Evolutionary conservation across 495 filamentous ascomycete species (phyloP).

Genomic region (Lasiosphaeria hispida): DNA sequence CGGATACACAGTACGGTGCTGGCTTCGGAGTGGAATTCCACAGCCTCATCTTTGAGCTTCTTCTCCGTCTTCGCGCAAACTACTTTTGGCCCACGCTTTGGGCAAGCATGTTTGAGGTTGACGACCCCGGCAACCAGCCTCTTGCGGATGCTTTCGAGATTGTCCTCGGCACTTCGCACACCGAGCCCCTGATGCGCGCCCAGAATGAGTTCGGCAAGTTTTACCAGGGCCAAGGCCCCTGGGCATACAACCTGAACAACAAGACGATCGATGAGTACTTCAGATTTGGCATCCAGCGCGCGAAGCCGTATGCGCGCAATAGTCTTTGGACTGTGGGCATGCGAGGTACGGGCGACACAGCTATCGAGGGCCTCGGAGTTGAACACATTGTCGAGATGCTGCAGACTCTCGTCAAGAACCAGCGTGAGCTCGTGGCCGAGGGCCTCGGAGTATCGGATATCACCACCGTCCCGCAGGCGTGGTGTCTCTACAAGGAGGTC

Average conservation of each 20-base stretch:
- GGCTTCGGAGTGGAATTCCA: slow-evolving; percentile 66
- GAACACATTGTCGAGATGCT: slow-evolving; percentile 58
- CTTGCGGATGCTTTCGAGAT: slow-evolving; percentile 71
- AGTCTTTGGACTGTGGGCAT: slow-evolving; percentile 69
- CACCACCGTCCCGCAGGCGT: slow-evolving; percentile 63
- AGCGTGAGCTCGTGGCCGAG: slow-evolving; percentile 55
- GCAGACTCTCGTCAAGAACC: slow-evolving; percentile 56
- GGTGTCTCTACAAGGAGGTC: slow-evolving; percentile 72
- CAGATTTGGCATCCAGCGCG: slow-evolving; percentile 60
- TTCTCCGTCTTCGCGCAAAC: slow-evolving; percentile 67
- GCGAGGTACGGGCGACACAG: slow-evolving; percentile 66
- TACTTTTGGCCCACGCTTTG: slow-evolving; percentile 75
- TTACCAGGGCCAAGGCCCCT: slow-evolving; percentile 53
- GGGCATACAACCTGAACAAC: slow-evolving; percentile 67
- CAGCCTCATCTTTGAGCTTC: slow-evolving; percentile 66
- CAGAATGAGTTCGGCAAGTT: slow-evolving; percentile 67
- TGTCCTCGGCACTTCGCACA: slow-evolving; percentile 69
- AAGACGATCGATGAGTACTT: slow-evolving; percentile 65
- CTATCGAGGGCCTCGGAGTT: slow-evolving; percentile 51
- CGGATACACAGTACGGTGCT: slow-evolving; percentile 50
- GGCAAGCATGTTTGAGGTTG: slow-evolving; percentile 67
- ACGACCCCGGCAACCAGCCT: slow-evolving; percentile 64
- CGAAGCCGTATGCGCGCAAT: slow-evolving; percentile 62
- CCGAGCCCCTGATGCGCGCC: slow-evolving; percentile 70
- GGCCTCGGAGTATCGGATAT: slow-evolving; percentile 52